Percentiles rank a stretch among this genome's conserved stretches.
Evolutionary conservation across 2,329 filamentous ascomycete species (phyloP).

Genomic region (Juglanconis oblonga): DNA sequence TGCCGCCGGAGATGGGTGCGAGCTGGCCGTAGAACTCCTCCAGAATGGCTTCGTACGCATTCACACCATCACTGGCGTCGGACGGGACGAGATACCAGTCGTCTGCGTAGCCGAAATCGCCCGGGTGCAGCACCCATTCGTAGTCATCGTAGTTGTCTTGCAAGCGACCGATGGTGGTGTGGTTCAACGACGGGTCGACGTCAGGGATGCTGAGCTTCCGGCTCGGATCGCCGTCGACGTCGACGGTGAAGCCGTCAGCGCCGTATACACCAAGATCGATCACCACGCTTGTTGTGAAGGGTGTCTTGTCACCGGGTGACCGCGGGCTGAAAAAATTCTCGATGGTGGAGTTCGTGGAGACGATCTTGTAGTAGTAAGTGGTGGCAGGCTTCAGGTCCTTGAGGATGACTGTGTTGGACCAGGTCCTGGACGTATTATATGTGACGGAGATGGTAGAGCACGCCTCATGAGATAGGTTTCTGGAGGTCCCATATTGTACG

Average conservation of each 20-base stretch:
- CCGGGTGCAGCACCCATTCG: slow-evolving; percentile 52
- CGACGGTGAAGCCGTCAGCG: slow-evolving; percentile 48
- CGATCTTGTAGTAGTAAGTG: slow-evolving; percentile 60
- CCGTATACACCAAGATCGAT: slow-evolving; percentile 56
- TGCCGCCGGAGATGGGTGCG: slow-evolving; percentile 49
- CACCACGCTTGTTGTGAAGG: slow-evolving; percentile 50
- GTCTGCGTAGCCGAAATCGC: slow-evolving; percentile 58
- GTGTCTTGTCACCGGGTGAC: slow-evolving; percentile 48
- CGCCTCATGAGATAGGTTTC: neutral
- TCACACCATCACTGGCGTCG: slow-evolving; percentile 44
- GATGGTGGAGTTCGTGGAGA: slow-evolving; percentile 52
- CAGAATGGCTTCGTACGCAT: slow-evolving; percentile 55
- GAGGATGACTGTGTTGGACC: slow-evolving; percentile 17
- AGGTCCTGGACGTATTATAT: slow-evolving; percentile 17
- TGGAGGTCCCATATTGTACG: slow-evolving; percentile 16
- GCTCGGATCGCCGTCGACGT: slow-evolving; percentile 31
- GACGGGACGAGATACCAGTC: slow-evolving; percentile 48
- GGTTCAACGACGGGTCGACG: slow-evolving; percentile 51
- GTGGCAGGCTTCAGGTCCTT: slow-evolving; percentile 44
- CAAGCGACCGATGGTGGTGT: slow-evolving; percentile 56
- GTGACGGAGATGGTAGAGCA: slow-evolving; percentile 16
- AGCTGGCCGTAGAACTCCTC: slow-evolving; percentile 57
- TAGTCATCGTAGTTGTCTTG: slow-evolving; percentile 51
- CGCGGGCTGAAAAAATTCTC: slow-evolving; percentile 54
- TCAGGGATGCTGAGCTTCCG: slow-evolving; percentile 48